phyloP scores from a whole-genome alignment of 768 basidiomycete genomes.

The Mycena latifolia region DNA sequence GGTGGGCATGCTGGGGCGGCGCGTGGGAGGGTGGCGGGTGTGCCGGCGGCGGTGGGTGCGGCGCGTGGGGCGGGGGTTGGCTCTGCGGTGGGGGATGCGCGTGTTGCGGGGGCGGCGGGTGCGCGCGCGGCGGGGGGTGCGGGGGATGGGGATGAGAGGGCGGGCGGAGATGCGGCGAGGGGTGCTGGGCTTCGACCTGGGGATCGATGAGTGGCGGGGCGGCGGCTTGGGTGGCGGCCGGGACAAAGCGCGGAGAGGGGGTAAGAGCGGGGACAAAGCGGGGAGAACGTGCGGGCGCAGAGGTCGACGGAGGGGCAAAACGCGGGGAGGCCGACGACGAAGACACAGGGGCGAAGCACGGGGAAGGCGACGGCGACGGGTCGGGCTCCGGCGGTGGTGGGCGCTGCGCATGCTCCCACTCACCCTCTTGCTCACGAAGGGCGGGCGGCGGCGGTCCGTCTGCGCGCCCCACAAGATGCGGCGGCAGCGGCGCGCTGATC shows the following conservation, averaged over 20 bases:
- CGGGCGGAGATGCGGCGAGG: no score
- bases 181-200: no score
- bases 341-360: not conserved
- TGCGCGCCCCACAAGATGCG: not conserved
- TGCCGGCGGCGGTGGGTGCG: no score
- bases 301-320: no score
- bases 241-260: not conserved
- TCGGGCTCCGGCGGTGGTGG: not conserved
- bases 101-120: no score
- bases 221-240: not conserved
- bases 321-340: slow-evolving; percentile 12
- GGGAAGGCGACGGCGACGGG: not conserved
- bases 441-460: slow-evolving; percentile 18
- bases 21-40: no score
- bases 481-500: slow-evolving; percentile 21
- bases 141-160: no score
- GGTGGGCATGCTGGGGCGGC: no score
- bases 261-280: not conserved
- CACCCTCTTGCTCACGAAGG: slow-evolving; percentile 23
- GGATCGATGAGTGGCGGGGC: no score
- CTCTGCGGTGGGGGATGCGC: no score
- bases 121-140: no score
- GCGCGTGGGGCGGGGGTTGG: no score
- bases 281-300: not conserved
- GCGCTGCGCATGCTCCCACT: slow-evolving; percentile 19